Percentiles rank a stretch among this genome's conserved stretches.
phyloP scores from a whole-genome alignment of 805 yeast genomes.

The Sugiyamaella valdiviana region DNA sequence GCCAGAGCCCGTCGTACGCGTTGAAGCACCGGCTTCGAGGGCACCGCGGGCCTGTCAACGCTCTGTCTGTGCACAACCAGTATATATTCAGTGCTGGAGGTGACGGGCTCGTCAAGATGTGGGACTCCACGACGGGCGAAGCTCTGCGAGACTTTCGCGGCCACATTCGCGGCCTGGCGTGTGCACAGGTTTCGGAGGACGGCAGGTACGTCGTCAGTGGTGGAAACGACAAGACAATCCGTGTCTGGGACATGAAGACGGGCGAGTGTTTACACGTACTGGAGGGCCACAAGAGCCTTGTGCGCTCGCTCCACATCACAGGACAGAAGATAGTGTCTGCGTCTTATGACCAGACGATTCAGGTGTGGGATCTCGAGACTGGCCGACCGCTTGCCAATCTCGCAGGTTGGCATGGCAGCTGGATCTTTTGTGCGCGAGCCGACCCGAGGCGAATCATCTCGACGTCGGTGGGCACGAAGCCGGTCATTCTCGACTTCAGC shows the following conservation, averaged over 20 bases:
- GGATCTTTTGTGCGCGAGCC: slow-evolving; percentile 31
- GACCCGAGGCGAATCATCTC: slow-evolving; percentile 28
- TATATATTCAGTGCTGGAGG: slow-evolving; percentile 40
- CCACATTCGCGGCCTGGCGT: slow-evolving; percentile 77
- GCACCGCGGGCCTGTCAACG: slow-evolving; percentile 34
- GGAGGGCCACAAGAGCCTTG: slow-evolving; percentile 79
- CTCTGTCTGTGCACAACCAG: slow-evolving; percentile 25
- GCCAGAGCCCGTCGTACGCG: slow-evolving; percentile 17
- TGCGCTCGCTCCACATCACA: slow-evolving; percentile 42
- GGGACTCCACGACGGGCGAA: slow-evolving; percentile 71
- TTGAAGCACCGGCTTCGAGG: slow-evolving; percentile 22
- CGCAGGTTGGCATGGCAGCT: slow-evolving; percentile 29
- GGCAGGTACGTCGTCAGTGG: slow-evolving; percentile 72
- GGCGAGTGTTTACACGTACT: slow-evolving; percentile 66
- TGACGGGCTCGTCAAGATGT: slow-evolving; percentile 74
- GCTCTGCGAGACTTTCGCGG: slow-evolving; percentile 64
- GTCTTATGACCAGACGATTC: slow-evolving; percentile 33
- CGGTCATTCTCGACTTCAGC: slow-evolving; percentile 31
- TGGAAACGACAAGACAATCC: slow-evolving; percentile 76
- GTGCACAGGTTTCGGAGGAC: slow-evolving; percentile 70
- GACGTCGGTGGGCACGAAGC: slow-evolving; percentile 30
- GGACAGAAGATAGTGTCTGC: slow-evolving; percentile 30
- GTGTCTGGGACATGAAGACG: slow-evolving; percentile 79
- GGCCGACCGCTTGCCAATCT: slow-evolving; percentile 24
- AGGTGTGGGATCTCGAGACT: slow-evolving; percentile 32